Base-by-base conservation (phyloP, 2,329 filamentous ascomycete species). In the Ophiocordyceps australis region DNA sequence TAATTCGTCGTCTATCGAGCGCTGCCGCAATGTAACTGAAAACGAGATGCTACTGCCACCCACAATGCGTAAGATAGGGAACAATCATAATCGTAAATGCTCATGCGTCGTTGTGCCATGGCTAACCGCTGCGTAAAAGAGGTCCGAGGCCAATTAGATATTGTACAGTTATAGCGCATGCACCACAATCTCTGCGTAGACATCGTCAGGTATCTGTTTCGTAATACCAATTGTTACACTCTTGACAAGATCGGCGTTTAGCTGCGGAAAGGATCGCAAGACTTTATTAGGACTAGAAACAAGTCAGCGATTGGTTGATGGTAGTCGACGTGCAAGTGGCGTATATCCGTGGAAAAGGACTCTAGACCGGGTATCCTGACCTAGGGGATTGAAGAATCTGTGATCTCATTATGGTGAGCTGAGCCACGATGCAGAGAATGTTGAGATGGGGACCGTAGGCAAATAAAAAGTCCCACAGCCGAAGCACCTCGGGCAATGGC, bases 381-480 rank as follows among this genome's bases (percentile, higher is more conserved):
- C 79, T 93, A 6, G 77, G 66, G 30, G 79, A 92, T 30, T 72
- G 72, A 38, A 98, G 55, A 27, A 98, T 74, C 32, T 81, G 73
- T 29, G 85, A 76, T 31, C 85, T 65, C 54, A 94, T 81, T 40
- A 92, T 67, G 25, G 94, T 75, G 27, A 98, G 59, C 52, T 98
- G 89, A 10, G 86, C 86, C 11, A 95, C 89, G 35, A 98, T 94
- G 47, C 89, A 95, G 14, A 98, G 55, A 29, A 98, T 81, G 43
- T 98, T 98, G 32, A 98, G 51, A 48, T 98, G 89, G 19, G 83
- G 74, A 0, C 89, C 89, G 38, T 94, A 98, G 0, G 89, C 86
- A 43, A 98, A 92, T 14, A 98, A 54, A 39, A 98, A 98, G 47
- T 98, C 89, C 89, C 89, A 98, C 3, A 98, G 63, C 34, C 79